Evolutionary conservation across 2,329 filamentous ascomycete genomes (phyloP), one percentile per base, ranked within the genome.

Genomic region (Stromatinia cepivora): DNA sequence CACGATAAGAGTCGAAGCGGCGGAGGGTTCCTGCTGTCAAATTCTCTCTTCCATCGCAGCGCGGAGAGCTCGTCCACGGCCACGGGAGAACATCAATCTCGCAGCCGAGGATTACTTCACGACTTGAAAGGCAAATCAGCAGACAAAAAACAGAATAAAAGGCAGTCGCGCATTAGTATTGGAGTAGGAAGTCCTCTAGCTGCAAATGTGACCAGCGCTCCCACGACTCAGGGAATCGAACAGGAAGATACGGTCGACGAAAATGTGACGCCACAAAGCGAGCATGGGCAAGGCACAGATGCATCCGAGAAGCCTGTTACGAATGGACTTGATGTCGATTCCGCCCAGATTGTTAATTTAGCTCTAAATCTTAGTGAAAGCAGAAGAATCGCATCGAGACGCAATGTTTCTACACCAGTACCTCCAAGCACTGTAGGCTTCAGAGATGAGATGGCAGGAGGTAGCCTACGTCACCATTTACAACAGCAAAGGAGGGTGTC

Each of bases 261-360:
- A 70, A 20, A 66, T 45, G n/a, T 45, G 54, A 64, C 61, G 34
- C 15, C 67, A 71, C 46, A 68, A 34, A 6, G 48, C 11, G 67
- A 53, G 25, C 42, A 58, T 58, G 48, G 25, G 65, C 52, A 58
- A 25, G 58, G 58, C 25, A 64, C 70, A 11, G 58, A 42, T 46
- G 36, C 42, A 17, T 34, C 65, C 2, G 48, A 52, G 36, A 74
- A 69, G 45, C 4, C 67, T 61, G 65, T 63, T 31, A 34, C 66
- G 28, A 72, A 77, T 20, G 75, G 79, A 7, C 78, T 91, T 28
- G 88, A 93, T 75, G 85, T 91, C 70, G 94, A 97, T 76, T 91
- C 94, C 10, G 88, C 90, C 5, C 92, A 97, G 79, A 96, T 98
- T 72, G 93, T 98, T 54, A 93, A 93, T 76, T 92, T 98, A 86